Base-by-base conservation (phyloP, 805 yeast species). In the Saccharomycopsis sp. region DNA sequence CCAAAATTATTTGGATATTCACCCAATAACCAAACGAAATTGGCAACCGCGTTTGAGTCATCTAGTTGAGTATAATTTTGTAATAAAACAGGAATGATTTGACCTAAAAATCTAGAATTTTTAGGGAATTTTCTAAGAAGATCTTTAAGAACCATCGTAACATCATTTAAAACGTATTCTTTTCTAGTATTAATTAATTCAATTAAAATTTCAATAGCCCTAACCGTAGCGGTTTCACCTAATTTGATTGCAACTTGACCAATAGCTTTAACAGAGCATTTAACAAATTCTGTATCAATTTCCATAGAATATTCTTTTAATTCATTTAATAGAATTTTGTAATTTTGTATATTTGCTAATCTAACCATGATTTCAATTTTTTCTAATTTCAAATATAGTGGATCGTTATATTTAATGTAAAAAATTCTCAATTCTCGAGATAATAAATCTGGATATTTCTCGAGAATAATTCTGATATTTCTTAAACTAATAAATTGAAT, bases 401-500 rank as follows among this genome's bases (percentile, higher is more conserved):
- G 84, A 67, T 88, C 83, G 57, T 78, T 81, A 64, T 74, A 87
- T 59, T 87, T 87, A 55, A 89, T 77, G 66, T 84, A 89, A 53
- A 92, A 92, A 5, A 88, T 92, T 50, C 95, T 73, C 52, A 87
- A 64, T 56, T 89, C 96, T 48, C 76, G 76, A 14, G 80, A 67
- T 44, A 89, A 66, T 18, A 89, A 67, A 36, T 68, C 70, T 4
- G 98, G 97, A 58, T 84, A 86, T 58, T 83, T 83, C 55, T 88
- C 95, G 48, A 89, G 67, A 34, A 89, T 77, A 51, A 89, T 80
- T 57, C 95, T 72, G 46, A 92, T 87, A 59, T 92, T 92, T 57
- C 87, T 81, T 52, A 89, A 66, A 1, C 95, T 92, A 34, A 89
- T 95, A 53, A 81, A 89, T 61, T 92, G 97, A 36, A 94, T 84